These are phyloP conservation scores for Taxawa tesnikishii DNA, from an alignment of 2,329 filamentous ascomycete species.

Conservation along the genomic window DNA sequence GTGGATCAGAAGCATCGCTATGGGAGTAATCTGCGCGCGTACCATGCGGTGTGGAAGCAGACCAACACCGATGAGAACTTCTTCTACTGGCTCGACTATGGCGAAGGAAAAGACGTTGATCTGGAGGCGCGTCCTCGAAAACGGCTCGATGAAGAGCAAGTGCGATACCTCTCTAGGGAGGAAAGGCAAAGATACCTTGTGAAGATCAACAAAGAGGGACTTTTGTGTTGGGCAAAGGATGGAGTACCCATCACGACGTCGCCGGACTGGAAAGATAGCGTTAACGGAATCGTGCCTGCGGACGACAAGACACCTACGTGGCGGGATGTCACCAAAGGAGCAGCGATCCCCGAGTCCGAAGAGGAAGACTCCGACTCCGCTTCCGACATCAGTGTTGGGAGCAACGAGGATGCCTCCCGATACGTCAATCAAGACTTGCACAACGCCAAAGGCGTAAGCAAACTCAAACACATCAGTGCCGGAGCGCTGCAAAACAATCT, in stretches of 20 bases:
- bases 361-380: slow-evolving; percentile 21
- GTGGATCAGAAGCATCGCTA: slow-evolving; percentile 64
- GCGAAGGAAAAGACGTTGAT: slow-evolving; percentile 59
- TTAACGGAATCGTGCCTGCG: slow-evolving; percentile 45
- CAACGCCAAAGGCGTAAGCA: slow-evolving; percentile 46
- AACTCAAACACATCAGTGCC: slow-evolving; percentile 55
- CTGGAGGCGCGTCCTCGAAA: slow-evolving; percentile 61
- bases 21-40: slow-evolving; percentile 67
- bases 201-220: slow-evolving; percentile 58
- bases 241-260: slow-evolving; percentile 65
- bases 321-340: slow-evolving; percentile 17
- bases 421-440: slow-evolving; percentile 55
- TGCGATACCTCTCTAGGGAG: slow-evolving; percentile 72
- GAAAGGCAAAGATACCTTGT: slow-evolving; percentile 75
- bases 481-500: slow-evolving; percentile 68
- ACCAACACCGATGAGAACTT: slow-evolving; percentile 72
- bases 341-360: slow-evolving; percentile 11
- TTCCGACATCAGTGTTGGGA: slow-evolving; percentile 32
- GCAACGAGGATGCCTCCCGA: slow-evolving; percentile 49
- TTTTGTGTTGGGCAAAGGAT: slow-evolving; percentile 81
- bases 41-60: slow-evolving; percentile 76
- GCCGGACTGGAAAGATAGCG: slow-evolving; percentile 63
- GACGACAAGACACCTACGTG: slow-evolving; percentile 30
- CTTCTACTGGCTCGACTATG: slow-evolving; percentile 86
- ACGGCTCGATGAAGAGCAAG: slow-evolving; percentile 62